Percentiles rank a stretch among this genome's conserved stretches.
phyloP scores from a whole-genome alignment of 805 yeast genomes.

The Ogataea kodamae region DNA sequence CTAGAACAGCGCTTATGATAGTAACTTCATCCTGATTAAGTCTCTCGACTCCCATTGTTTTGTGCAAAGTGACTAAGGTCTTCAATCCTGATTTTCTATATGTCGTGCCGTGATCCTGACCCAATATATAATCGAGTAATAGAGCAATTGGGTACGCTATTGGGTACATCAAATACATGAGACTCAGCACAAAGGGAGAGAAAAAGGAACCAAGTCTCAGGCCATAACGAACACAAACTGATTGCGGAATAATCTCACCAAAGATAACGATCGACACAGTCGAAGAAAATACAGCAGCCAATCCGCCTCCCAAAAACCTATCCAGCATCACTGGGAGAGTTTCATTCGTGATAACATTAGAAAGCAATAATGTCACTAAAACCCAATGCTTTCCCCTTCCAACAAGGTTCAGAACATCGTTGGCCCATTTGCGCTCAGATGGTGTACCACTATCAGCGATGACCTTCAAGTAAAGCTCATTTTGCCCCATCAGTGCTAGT shows the following conservation, averaged over 20 bases:
- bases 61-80: constrained; percentile 87
- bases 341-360: constrained; percentile 91
- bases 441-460: constrained; percentile 82
- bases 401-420: constrained; percentile 66
- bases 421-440: constrained; percentile 63
- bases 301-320: constrained; percentile 92
- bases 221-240: constrained; percentile 89
- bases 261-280: constrained; percentile 89
- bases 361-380: constrained; percentile 76
- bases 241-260: constrained; percentile 96
- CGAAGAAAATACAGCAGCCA: constrained; percentile 94
- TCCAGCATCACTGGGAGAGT: constrained; percentile 92
- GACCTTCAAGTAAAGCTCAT: constrained; percentile 89
- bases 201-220: constrained; percentile 85
- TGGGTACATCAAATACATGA: constrained; percentile 91
- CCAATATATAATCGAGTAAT: constrained; percentile 75
- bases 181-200: constrained; percentile 77
- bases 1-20: constrained; percentile 88
- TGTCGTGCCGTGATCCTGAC: constrained; percentile 95
- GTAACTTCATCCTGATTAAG: constrained; percentile 94
- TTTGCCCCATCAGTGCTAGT: constrained; percentile 97
- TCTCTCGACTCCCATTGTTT: constrained; percentile 93
- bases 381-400: constrained; percentile 95
- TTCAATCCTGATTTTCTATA: constrained; percentile 91
- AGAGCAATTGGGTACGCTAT: constrained; percentile 87